phyloP scores from a whole-genome alignment of 345 rosid species.

The Adansonia digitata region DNA sequence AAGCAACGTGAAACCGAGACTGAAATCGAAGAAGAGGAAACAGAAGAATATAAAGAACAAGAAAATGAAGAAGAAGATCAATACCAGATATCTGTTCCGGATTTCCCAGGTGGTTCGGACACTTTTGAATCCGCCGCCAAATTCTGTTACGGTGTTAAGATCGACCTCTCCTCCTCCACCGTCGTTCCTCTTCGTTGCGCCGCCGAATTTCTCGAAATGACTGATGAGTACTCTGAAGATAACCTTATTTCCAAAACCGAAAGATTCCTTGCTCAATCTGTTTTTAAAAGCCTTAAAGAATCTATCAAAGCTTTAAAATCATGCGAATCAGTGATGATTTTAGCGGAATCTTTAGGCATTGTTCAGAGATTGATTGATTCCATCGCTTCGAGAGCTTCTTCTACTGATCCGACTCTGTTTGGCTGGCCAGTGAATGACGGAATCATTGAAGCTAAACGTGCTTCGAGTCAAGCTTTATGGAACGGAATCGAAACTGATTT shows the following conservation, averaged over 20 bases:
- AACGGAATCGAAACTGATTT: slow-evolving; percentile 49
- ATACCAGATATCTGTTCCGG: slow-evolving; percentile 51
- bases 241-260: slow-evolving; percentile 74
- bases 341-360: slow-evolving; percentile 56
- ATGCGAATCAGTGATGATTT: slow-evolving; percentile 53
- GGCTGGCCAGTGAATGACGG: slow-evolving; percentile 91
- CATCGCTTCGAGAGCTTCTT: slow-evolving; percentile 57
- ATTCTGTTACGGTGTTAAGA: slow-evolving; percentile 92
- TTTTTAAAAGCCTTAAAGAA: slow-evolving; percentile 61
- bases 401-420: slow-evolving; percentile 65
- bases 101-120: slow-evolving; percentile 88
- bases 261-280: slow-evolving; percentile 57
- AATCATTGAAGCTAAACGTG: slow-evolving; percentile 13
- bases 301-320: slow-evolving; percentile 75
- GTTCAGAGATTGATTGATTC: slow-evolving; percentile 62
- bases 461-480: slow-evolving; percentile 42
- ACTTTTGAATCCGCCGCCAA: slow-evolving; percentile 83
- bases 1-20: slow-evolving; percentile 10
- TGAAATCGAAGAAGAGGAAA: slow-evolving; percentile 22
- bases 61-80: slow-evolving; percentile 22
- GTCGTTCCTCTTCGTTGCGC: slow-evolving; percentile 87
- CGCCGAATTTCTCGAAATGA: slow-evolving; percentile 84
- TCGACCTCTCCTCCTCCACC: slow-evolving; percentile 60
- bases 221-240: slow-evolving; percentile 73
- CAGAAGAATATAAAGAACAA: slow-evolving; percentile 27